Conservation (phyloP, 2,329 filamentous ascomycete species). For the Microthyrium microscopicum region DNA sequence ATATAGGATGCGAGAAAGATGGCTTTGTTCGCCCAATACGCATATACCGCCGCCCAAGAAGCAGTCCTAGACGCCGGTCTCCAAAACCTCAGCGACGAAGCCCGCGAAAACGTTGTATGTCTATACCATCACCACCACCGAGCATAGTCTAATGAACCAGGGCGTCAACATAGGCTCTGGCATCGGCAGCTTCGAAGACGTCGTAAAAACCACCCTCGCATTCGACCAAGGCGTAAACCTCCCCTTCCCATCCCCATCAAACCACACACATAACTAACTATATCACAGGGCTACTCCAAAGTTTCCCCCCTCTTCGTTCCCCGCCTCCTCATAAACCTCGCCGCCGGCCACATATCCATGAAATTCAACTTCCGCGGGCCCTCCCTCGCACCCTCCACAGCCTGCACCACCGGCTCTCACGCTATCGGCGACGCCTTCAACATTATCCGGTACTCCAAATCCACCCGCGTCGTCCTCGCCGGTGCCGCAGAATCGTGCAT, state of each 20-base stretch:
- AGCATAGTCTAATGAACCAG: constrained; percentile 16
- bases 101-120: constrained; percentile 52
- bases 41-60: constrained; percentile 71
- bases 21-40: constrained; percentile 86
- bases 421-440: constrained; percentile 87
- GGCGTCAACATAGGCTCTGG: constrained; percentile 90
- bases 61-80: constrained; percentile 71
- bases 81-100: constrained; percentile 41
- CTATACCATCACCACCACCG: neutral
- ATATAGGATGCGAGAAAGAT: constrained; percentile 54
- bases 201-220: constrained; percentile 66
- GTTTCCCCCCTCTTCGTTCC: constrained; percentile 90
- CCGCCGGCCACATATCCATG: constrained; percentile 89
- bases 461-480: constrained; percentile 91
- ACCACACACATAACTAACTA: constrained; percentile 29
- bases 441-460: constrained; percentile 80
- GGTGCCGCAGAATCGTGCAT: constrained; percentile 92
- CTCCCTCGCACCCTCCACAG: constrained; percentile 83
- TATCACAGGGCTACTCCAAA: constrained; percentile 85
- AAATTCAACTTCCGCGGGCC: constrained; percentile 70
- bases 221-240: constrained; percentile 59
- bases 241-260: constrained; percentile 20
- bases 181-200: constrained; percentile 84
- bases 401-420: constrained; percentile 91
- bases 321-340: constrained; percentile 83